A percentile compares a stretch with the other conserved stretches of the same genome.
Conservation (phyloP, 2,329 filamentous ascomycete species). For the Colletotrichum australisinense region DNA sequence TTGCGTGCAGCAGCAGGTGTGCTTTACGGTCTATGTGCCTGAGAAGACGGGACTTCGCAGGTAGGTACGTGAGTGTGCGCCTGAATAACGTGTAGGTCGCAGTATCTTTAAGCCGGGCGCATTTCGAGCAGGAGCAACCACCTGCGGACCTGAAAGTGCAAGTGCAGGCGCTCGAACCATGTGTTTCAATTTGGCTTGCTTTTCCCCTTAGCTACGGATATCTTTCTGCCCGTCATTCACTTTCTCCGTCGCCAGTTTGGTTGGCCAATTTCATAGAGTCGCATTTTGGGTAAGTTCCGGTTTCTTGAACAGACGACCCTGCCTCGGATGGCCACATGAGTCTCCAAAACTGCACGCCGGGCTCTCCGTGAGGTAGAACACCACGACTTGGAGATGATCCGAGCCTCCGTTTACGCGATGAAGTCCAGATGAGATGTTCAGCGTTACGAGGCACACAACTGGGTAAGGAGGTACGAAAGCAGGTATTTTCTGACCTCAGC, state of each 20-base stretch:
- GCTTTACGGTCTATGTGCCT: no score
- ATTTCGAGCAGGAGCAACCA: constrained; percentile 9
- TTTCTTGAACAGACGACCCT: background rate
- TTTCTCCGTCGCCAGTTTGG: background rate
- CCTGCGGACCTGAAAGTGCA: background rate
- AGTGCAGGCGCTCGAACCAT: constrained; percentile 33
- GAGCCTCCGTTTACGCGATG: background rate
- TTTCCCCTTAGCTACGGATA: background rate
- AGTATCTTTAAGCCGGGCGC: constrained; percentile 4
- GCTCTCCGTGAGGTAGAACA: background rate
- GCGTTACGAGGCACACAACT: background rate
- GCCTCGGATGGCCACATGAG: constrained; percentile 11
- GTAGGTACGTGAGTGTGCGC: background rate
- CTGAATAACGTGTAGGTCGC: background rate
- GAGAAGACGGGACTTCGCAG: no score
- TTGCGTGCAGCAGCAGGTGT: background rate
- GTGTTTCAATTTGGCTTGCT: constrained; percentile 22
- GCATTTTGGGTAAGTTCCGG: constrained; percentile 4
- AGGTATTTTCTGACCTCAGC: constrained; percentile 3
- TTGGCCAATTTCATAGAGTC: background rate
- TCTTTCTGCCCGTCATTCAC: background rate
- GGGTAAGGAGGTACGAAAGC: background rate
- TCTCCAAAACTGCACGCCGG: background rate
- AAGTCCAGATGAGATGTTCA: background rate
- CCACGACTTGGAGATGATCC: background rate